A percentile compares a stretch with the other conserved stretches of the same genome.
Conservation (phyloP, 2,329 filamentous ascomycete species). For the Pestalotiopsis sp. region DNA sequence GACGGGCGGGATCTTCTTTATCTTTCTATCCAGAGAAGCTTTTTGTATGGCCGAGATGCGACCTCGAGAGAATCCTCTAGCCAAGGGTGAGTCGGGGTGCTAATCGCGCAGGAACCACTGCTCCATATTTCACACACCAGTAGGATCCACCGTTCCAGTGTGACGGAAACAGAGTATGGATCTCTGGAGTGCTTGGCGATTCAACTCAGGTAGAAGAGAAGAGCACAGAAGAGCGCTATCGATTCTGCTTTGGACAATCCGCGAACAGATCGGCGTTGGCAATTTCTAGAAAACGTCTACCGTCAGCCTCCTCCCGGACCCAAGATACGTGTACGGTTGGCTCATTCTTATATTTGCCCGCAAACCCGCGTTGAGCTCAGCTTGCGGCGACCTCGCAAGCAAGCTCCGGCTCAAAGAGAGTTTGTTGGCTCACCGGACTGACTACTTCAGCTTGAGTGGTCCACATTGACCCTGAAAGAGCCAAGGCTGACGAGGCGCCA, state of each 20-base stretch:
- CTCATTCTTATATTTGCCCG: neutral
- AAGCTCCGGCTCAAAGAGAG: neutral
- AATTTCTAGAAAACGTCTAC: neutral
- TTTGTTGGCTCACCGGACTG: neutral
- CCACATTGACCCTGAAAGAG: neutral
- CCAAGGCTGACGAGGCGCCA: neutral
- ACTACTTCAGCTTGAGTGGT: neutral
- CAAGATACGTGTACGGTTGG: neutral
- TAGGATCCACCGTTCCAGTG: conserved; percentile 3
- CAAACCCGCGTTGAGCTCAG: neutral
- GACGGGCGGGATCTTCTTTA: neutral
- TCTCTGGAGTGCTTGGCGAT: neutral
- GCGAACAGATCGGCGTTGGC: neutral
- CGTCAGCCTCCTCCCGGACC: neutral
- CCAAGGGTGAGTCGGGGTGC: neutral
- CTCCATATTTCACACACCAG: neutral
- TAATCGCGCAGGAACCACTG: neutral
- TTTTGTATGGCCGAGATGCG: neutral
- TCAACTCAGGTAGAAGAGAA: neutral
- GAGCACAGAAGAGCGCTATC: neutral
- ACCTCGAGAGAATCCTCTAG: neutral
- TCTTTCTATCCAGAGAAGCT: neutral
- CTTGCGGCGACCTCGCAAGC: neutral
- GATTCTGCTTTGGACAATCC: neutral
- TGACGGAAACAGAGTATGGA: conserved; percentile 5